These are phyloP conservation scores for Thalia dealbata DNA, from an alignment of 176 grass and related monocot genomes.

Conservation along the genomic window DNA sequence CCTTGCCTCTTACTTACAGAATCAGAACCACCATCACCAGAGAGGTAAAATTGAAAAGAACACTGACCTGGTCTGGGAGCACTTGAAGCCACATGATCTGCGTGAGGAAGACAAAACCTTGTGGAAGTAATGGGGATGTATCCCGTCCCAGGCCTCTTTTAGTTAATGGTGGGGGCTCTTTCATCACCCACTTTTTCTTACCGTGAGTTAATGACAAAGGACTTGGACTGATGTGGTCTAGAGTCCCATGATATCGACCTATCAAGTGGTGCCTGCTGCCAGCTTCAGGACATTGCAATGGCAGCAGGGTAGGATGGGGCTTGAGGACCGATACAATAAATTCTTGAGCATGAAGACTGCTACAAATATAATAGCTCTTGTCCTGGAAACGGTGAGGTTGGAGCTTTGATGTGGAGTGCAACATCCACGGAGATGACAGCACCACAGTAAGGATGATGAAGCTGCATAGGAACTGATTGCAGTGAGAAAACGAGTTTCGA, in stretches of 20 bases:
- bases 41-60: not conserved
- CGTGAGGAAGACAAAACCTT: not conserved
- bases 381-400: not conserved
- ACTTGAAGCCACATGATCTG: not conserved
- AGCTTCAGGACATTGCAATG: not conserved
- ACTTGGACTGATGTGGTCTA: not conserved
- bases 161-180: not conserved
- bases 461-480: not conserved
- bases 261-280: not conserved
- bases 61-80: not conserved
- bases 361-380: not conserved
- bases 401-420: not conserved
- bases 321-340: not conserved
- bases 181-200: not conserved
- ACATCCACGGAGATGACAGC: not conserved
- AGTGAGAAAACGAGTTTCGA: not conserved
- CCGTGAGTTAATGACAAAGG: not conserved
- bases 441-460: not conserved
- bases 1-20: not conserved
- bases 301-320: not conserved
- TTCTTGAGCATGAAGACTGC: slow-evolving; percentile 5
- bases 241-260: not conserved
- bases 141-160: not conserved
- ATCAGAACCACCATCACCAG: not conserved
- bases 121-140: not conserved